Conservation (phyloP, 805 yeast genomes). For the Yarrowia sp. region DNA sequence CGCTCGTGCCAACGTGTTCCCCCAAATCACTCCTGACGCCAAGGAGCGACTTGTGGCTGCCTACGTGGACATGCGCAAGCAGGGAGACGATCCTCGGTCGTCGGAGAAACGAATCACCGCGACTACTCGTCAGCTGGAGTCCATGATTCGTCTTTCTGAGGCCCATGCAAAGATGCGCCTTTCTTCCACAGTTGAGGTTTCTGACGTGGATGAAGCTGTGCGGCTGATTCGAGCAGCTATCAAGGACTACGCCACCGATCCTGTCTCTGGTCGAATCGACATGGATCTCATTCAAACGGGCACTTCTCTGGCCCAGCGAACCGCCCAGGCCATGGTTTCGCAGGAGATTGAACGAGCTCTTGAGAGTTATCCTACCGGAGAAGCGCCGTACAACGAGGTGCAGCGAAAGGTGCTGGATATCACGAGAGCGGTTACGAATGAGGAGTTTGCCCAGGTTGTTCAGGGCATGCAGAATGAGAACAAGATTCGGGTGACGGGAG, state of each 20-base stretch:
- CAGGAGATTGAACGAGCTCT: constrained; percentile 30
- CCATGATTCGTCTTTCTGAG: constrained; percentile 92
- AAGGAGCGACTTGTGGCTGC: constrained; percentile 83
- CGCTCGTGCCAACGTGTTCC: constrained; percentile 84
- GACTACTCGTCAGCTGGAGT: constrained; percentile 94
- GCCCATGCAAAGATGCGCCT: constrained; percentile 98
- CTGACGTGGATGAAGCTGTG: constrained; percentile 92
- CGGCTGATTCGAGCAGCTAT: constrained; percentile 91
- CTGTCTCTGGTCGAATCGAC: constrained; percentile 93
- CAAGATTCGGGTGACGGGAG: constrained; percentile 25
- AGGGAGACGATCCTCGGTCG: constrained; percentile 89
- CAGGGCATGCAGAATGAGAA: constrained; percentile 31
- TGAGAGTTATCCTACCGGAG: constrained; percentile 24
- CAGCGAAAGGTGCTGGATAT: constrained; percentile 15
- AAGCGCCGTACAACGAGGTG: constrained; percentile 19
- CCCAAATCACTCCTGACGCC: constrained; percentile 80
- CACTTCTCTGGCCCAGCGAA: constrained; percentile 84
- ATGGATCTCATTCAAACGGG: constrained; percentile 98
- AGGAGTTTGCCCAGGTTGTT: constrained; percentile 25
- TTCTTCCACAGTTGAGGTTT: constrained; percentile 69
- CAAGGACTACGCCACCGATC: constrained; percentile 98
- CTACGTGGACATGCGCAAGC: constrained; percentile 90
- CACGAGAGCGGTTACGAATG: not conserved
- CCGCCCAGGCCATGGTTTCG: constrained; percentile 61
- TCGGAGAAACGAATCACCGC: constrained; percentile 95